Percentiles rank a stretch among this genome's conserved stretches.
Evolutionary conservation across 192 early-diverging fungal genomes (phyloP).

Genomic region (Haplosporangium gracile): DNA sequence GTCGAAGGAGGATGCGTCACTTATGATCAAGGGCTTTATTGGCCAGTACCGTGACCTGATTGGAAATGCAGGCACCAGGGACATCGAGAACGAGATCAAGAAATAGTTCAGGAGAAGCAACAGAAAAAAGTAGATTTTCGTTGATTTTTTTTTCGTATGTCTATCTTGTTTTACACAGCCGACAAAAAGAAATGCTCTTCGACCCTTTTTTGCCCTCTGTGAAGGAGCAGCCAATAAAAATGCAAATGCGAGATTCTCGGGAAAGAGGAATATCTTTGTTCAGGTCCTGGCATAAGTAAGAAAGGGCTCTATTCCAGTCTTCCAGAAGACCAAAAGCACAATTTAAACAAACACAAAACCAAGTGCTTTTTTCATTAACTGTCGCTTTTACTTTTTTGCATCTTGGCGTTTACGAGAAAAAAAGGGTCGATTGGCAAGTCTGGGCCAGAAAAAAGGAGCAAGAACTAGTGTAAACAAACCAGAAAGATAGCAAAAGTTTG

Average conservation of each 20-base stretch:
- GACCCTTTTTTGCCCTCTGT: slow-evolving; percentile 1
- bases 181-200: slow-evolving; percentile 7
- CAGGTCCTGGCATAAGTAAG: slow-evolving; percentile 7
- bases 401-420: neutral
- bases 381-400: neutral
- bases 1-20: slow-evolving; percentile 51
- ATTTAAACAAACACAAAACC: neutral
- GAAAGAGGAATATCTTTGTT: slow-evolving; percentile 21
- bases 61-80: slow-evolving; percentile 49
- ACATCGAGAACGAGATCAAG: slow-evolving; percentile 48
- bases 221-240: neutral
- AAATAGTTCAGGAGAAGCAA: slow-evolving; percentile 5
- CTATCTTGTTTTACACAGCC: neutral
- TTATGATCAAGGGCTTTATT: slow-evolving; percentile 51
- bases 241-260: neutral
- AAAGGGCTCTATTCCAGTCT: slow-evolving; percentile 7
- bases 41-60: slow-evolving; percentile 50
- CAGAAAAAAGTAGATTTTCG: neutral
- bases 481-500: neutral
- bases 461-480: neutral
- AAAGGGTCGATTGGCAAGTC: neutral
- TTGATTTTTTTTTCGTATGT: neutral
- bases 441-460: neutral
- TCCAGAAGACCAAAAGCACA: slow-evolving; percentile 12
- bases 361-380: neutral